Base-by-base conservation (phyloP, 169 alveolate species). In the Blepharisma undulans region DNA sequence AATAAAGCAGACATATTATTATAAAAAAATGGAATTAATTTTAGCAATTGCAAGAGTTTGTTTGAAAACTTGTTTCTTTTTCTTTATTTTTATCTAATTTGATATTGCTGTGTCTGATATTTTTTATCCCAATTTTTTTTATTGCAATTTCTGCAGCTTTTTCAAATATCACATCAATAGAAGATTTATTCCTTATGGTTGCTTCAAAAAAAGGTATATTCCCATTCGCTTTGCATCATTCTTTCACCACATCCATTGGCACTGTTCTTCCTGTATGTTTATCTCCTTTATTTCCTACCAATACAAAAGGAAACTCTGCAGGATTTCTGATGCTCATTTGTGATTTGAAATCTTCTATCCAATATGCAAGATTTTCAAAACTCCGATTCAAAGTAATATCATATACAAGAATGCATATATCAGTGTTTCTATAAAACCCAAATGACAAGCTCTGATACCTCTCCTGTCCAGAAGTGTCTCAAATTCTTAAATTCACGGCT, bases 221-320 rank as follows among this genome's bases (percentile, higher is more conserved):
- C 74, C 97, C 97, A 86, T 98, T 97, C 25, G 98, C 93, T 91
- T 97, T 97, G 94, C 99, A 98, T 98, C 99, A 98, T 85, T 98
- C 97, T 86, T 94, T 91, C 25, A 99, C 99, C 91, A 97, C 98
- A 71, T 95, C 95, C 60, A 98, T 95, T 91, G 96, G 94, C 66
- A 97, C 99, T 93, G 98, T 96, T 88, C 98, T 95, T 92, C 97
- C 98, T 21, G 91, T 94, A 71, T 94, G 98, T 90, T 96, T 98
- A 95, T 99, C 99, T 59, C 97, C 95, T 95, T 99, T 99, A 94
- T 99, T 99, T 72, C 99, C 99, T n/a, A 98, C 88, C 14, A 99
- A 98, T 36, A 98, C 99, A 92, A 99, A 99, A 27, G 99, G 99
- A 93, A 98, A 97, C 86, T 97, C 94, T 90, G 97, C 99, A n/a